A percentile compares a stretch with the other conserved stretches of the same genome.
Evolutionary conservation across 805 yeast genomes (phyloP).

Genomic region (Candida pseudoglaebosa): DNA sequence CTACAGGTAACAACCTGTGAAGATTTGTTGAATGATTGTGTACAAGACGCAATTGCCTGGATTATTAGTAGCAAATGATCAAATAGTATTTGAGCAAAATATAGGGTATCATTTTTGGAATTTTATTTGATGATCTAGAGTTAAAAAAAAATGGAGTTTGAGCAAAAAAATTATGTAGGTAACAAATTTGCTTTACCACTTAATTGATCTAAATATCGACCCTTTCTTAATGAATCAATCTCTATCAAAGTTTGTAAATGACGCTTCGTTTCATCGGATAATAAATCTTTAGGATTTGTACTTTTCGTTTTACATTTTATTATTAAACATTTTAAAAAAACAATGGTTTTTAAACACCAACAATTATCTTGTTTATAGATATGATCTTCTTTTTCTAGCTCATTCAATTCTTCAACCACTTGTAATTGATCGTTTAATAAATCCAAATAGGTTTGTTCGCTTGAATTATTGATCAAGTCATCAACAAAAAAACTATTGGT

Average conservation of each 20-base stretch:
- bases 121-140: no score
- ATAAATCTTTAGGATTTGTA: constrained; percentile 4
- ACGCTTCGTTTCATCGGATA: constrained; percentile 27
- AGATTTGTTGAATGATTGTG: no score
- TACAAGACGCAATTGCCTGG: no score
- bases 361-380: constrained; percentile 48
- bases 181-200: constrained; percentile 8
- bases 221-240: constrained; percentile 62
- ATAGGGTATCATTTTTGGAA: no score
- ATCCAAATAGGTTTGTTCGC: constrained; percentile 27
- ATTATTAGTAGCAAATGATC: no score
- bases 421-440: constrained; percentile 45
- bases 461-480: constrained; percentile 37
- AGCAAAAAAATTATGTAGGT: not conserved
- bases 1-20: not conserved
- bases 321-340: constrained; percentile 40
- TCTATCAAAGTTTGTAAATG: constrained; percentile 42
- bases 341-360: constrained; percentile 71
- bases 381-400: constrained; percentile 66
- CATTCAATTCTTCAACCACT: constrained; percentile 59
- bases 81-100: no score
- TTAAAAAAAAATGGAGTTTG: no score
- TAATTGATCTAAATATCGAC: constrained; percentile 50
- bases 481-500: constrained; percentile 38
- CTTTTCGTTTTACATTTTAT: constrained; percentile 7